Evolutionary conservation across 2,329 filamentous ascomycete genomes (phyloP).

Genomic region (Fusarium mangiferae): DNA sequence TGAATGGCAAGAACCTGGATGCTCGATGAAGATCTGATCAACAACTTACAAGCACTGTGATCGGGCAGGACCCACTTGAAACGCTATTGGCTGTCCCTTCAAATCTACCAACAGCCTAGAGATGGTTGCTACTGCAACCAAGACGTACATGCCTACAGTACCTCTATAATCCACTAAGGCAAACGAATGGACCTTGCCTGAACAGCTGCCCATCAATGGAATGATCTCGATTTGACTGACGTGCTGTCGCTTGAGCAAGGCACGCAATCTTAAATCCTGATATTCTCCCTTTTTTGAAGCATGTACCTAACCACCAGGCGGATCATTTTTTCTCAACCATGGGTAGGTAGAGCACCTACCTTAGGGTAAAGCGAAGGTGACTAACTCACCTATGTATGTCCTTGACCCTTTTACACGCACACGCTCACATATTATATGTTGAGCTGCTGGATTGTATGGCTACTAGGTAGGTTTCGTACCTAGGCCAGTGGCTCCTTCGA

Average conservation of each 20-base stretch:
- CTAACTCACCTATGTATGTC: not conserved
- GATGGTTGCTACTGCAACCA: constrained; percentile 21
- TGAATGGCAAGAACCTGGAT: not conserved
- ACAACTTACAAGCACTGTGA: not conserved
- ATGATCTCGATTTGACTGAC: not conserved
- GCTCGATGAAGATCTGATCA: not conserved
- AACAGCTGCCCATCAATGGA: not conserved
- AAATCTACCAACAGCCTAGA: not conserved
- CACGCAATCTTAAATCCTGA: not conserved
- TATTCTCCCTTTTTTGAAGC: not conserved
- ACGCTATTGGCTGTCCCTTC: constrained; percentile 5
- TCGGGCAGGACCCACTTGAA: constrained; percentile 13
- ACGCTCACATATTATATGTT: not conserved
- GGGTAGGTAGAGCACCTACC: not conserved
- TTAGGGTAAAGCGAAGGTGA: not conserved
- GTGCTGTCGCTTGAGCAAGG: not conserved
- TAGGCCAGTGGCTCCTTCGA: not conserved
- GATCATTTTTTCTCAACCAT: not conserved
- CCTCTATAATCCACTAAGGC: not conserved
- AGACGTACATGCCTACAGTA: not conserved
- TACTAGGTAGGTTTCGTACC: not conserved
- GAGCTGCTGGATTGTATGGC: not conserved
- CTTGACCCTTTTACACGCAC: not conserved
- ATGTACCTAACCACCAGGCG: not conserved
- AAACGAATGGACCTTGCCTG: not conserved